phyloP scores from a whole-genome alignment of 805 yeast species.

The Monosporozyma unispora region DNA sequence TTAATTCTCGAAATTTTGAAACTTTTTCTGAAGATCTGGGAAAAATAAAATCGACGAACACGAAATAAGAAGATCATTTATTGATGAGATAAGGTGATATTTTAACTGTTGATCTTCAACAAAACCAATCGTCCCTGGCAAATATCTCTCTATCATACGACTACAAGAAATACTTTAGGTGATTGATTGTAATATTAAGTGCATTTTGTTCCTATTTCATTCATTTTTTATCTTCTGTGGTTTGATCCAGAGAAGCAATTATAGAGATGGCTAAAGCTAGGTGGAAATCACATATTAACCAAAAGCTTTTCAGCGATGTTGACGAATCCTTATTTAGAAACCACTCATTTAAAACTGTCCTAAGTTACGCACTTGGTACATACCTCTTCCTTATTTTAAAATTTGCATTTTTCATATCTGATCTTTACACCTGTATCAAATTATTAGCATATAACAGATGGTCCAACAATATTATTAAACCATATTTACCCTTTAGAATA shows the following conservation, averaged over 20 bases:
- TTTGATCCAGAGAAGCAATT: too few species aligned
- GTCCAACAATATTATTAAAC: conserved; percentile 44
- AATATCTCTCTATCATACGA: not conserved
- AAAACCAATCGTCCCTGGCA: not conserved
- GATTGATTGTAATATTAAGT: not conserved
- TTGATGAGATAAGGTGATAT: not conserved
- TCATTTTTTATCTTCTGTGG: not conserved
- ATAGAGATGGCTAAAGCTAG: conserved; percentile 21
- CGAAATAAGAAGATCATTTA: not conserved
- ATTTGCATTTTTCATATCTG: conserved; percentile 51
- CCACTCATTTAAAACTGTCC: conserved; percentile 14
- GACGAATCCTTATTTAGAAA: conserved; percentile 18
- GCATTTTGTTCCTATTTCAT: not conserved
- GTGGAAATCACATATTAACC: conserved; percentile 21
- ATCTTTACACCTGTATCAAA: conserved; percentile 68
- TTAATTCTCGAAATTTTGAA: not conserved
- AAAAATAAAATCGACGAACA: not conserved
- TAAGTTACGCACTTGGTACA: conserved; percentile 15
- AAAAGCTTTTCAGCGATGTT: conserved; percentile 21
- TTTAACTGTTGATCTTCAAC: not conserved
- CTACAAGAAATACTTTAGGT: not conserved
- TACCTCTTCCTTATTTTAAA: conserved; percentile 36
- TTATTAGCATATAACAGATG: conserved; percentile 63
- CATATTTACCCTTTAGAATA: conserved; percentile 40
- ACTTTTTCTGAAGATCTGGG: not conserved